Evolutionary conservation across 208 protist species (phyloP).

Genomic region (Crithidia mellificae): DNA sequence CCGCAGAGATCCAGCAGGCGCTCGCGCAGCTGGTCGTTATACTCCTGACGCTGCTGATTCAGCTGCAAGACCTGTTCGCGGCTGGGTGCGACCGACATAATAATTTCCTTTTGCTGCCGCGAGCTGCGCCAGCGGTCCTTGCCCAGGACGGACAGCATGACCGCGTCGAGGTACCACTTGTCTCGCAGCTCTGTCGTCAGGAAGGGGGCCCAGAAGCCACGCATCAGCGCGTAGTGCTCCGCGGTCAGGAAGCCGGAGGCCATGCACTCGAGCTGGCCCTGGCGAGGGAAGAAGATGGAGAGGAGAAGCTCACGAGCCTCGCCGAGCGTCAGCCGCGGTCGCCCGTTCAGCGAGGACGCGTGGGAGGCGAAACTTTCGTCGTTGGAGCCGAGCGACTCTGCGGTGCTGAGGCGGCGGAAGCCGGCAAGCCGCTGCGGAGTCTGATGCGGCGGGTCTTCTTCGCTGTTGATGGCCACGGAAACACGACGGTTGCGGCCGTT

Average conservation of each 20-base stretch:
- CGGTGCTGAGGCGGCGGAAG: slow-evolving; percentile 6
- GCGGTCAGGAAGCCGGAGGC: slow-evolving; percentile 34
- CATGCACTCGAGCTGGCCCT: slow-evolving; percentile 46
- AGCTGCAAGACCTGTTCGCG: slow-evolving; percentile 33
- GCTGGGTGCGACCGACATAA: slow-evolving; percentile 24
- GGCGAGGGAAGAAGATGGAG: slow-evolving; percentile 37
- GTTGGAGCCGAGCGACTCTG: slow-evolving; percentile 7
- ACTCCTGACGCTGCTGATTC: slow-evolving; percentile 36
- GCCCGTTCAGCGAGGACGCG: not conserved
- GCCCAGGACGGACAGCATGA: slow-evolving; percentile 49
- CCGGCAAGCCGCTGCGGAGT: not conserved
- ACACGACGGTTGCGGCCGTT: slow-evolving; percentile 9
- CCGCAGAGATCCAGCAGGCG: slow-evolving; percentile 40
- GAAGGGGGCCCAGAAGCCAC: slow-evolving; percentile 35
- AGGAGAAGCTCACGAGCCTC: slow-evolving; percentile 39
- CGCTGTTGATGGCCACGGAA: slow-evolving; percentile 4
- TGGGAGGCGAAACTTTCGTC: slow-evolving; percentile 8
- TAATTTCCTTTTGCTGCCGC: slow-evolving; percentile 22
- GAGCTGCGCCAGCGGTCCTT: slow-evolving; percentile 35
- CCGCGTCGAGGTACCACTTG: slow-evolving; percentile 51
- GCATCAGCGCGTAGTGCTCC: slow-evolving; percentile 30
- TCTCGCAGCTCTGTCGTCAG: slow-evolving; percentile 30
- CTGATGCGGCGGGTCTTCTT: slow-evolving; percentile 2
- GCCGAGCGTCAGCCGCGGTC: slow-evolving; percentile 21
- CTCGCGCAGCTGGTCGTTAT: slow-evolving; percentile 40